phyloP scores from a whole-genome alignment of 805 yeast species.

The Sugiyamaella chiloensis region DNA sequence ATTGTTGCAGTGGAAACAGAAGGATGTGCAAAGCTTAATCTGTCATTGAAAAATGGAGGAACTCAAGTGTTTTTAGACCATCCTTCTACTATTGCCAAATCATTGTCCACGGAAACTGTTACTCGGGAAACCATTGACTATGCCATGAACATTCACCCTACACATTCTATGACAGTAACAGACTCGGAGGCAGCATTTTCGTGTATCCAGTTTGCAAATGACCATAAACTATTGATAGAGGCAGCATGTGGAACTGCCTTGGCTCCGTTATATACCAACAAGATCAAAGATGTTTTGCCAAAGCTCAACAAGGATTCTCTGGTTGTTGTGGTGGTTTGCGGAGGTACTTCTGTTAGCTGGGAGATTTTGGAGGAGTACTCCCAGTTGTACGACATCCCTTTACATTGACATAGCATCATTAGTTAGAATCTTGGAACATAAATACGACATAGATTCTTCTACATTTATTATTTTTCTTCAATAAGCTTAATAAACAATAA shows the following conservation, averaged over 20 bases:
- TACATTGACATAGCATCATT: conserved; percentile 13
- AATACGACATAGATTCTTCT: too few relatives aligned
- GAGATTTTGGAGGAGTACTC: conserved; percentile 26
- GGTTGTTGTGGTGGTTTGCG: conserved; percentile 58
- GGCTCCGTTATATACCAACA: conserved; percentile 38
- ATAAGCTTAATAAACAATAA: too few relatives aligned
- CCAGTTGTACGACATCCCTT: conserved; percentile 21
- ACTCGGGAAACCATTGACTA: conserved; percentile 48
- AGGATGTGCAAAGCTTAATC: conserved; percentile 59
- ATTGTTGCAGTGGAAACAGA: conserved; percentile 53
- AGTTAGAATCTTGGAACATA: too few relatives aligned
- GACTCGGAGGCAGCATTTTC: conserved; percentile 58
- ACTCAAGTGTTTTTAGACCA: conserved; percentile 41
- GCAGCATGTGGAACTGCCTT: conserved; percentile 76
- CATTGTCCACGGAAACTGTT: conserved; percentile 60
- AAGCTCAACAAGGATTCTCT: conserved; percentile 39
- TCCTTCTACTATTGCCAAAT: conserved; percentile 56
- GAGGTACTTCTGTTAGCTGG: conserved; percentile 41
- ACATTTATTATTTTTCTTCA: too few relatives aligned
- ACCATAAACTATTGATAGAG: conserved; percentile 53
- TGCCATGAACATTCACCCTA: conserved; percentile 40
- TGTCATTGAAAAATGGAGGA: conserved; percentile 47
- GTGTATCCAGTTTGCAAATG: conserved; percentile 48
- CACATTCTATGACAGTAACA: conserved; percentile 43
- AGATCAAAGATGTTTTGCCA: conserved; percentile 24